phyloP scores from a whole-genome alignment of 306 rosid species.

The Potentilla sterilis region DNA sequence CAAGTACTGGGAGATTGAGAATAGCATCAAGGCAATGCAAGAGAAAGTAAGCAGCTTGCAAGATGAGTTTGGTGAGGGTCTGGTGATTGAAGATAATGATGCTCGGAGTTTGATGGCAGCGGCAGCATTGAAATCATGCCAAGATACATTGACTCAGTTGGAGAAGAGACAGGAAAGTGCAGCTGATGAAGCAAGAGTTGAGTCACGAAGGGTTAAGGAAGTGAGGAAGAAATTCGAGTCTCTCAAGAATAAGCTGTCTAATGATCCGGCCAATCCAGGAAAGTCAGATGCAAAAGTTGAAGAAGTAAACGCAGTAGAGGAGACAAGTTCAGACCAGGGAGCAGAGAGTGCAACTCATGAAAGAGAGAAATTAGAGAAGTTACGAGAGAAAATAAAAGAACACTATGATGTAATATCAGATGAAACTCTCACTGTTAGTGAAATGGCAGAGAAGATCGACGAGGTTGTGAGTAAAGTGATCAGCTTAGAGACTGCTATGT shows the following conservation, averaged over 20 bases:
- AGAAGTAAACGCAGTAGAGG: constrained; percentile 15
- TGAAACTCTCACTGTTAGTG: constrained; percentile 54
- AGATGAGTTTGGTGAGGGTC: constrained; percentile 82
- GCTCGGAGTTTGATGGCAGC: constrained; percentile 90
- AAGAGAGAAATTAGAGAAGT: constrained; percentile 43
- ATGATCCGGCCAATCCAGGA: constrained; percentile 17
- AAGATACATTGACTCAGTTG: constrained; percentile 58
- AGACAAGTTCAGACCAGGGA: constrained; percentile 30
- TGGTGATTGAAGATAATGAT: constrained; percentile 69
- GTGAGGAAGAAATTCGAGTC: constrained; percentile 45
- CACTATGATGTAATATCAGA: constrained; percentile 45
- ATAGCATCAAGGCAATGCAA: constrained; percentile 66
- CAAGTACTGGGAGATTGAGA: constrained; percentile 73
- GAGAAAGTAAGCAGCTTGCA: constrained; percentile 62
- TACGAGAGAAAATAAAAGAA: constrained; percentile 50
- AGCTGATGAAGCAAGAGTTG: constrained; percentile 55
- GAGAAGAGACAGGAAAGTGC: constrained; percentile 61
- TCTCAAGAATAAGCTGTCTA: constrained; percentile 50
- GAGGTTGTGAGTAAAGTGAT: constrained; percentile 79
- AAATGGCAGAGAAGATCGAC: constrained; percentile 84
- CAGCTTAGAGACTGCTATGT: constrained; percentile 67
- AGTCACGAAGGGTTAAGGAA: constrained; percentile 53
- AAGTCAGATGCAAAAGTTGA: constrained; percentile 17
- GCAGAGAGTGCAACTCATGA: constrained; percentile 23
- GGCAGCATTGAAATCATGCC: constrained; percentile 79